Evolutionary conservation across 306 rosid genomes (phyloP), one percentile per base, ranked within the genome.

Genomic region (Dalbergia cultrata): DNA sequence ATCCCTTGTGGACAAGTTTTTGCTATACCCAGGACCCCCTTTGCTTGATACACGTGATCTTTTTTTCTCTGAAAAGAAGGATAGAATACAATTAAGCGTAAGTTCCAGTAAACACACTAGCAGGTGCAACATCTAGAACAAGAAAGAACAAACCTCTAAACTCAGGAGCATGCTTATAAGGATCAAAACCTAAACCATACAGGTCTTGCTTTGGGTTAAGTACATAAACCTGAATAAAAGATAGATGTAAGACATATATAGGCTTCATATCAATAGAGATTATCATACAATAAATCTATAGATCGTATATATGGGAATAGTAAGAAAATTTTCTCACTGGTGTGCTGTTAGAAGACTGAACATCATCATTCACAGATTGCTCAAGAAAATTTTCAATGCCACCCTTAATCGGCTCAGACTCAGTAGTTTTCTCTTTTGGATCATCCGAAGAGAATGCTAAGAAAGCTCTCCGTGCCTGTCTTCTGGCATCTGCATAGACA

Each of bases 131-230:
- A 66, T 9, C 17, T 47, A 63, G 65, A 78, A 21, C 47, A 73
- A 71, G 70, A 63, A 82, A 72, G 50, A 18, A 43, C 86, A 70
- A 74, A 95, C 99, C 98, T 85, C 98, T 93, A 86, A 95, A 95
- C 83, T 95, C 99, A 31, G 99, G 98, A 78, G 99, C 99, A 83
- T 93, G 86, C 88, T 95, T 90, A 70, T 89, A 95, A 79, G 99
- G 99, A 81, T 95, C 99, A 83, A 95, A 95, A 59, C 99, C 99
- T 85, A 95, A 92, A 77, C 99, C 99, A 61, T 93, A 82, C 79
- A 90, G 84, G 84, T 95, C 98, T 87, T 90, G 92, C 89, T 95
- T 95, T 84, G 97, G 94, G 83, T 87, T 78, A 79, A 90, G 90
- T 39, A 90, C 90, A 54, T 82, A 89, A 79, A 89, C 93, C 99